Base-by-base conservation (phyloP, 2,329 filamentous ascomycete species). In the Fusarium sp. region DNA sequence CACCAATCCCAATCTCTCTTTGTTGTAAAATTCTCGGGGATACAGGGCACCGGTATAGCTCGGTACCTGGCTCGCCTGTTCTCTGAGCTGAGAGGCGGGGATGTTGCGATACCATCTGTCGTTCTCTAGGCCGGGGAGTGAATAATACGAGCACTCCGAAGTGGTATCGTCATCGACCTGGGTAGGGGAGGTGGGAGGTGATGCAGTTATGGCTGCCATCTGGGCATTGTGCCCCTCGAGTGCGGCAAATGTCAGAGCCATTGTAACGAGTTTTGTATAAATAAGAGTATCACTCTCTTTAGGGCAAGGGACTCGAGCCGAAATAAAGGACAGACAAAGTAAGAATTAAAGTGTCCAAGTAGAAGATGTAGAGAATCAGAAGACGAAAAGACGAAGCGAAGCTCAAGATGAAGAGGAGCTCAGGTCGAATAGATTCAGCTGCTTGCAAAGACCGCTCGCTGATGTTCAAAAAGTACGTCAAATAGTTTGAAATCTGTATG, bases 81-180 rank as follows among this genome's bases (percentile, higher is more conserved):
- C 23, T 39, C 65, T 51, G 42, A 60, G 39, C 11, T 68, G 49
- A 7, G 45, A 50, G 3, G 65, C 65, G 4, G 50, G 59, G 6
- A 68, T 68, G 18, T 30, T 30, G 19, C 64, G 59, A 13, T 56
- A 48, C 59, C 45, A 55, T 12, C 48, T 53, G 13, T 68, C 64
- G 7, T 53, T 13, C 4, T 28, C 9, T 0, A 68, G 19, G 2
- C 52, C 64, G 1, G 50, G 14, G 0, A 68, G 54, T 3, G 65
- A 68, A n/a, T 60, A 68, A 19, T 68, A 44, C 6, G 65, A 67
- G 31, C 48, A 67, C 14, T 67, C 43, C 1, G 65, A 68, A 3
- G 30, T 43, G 11, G 34, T 42, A 8, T 68, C 65, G 39, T 54
- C 60, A 8, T 18, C 54, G 4, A 12, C 14, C 9, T 26, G 7